phyloP scores from a whole-genome alignment of 1,284 basidiomycete genomes.

The Mrakiaceae sp. region DNA sequence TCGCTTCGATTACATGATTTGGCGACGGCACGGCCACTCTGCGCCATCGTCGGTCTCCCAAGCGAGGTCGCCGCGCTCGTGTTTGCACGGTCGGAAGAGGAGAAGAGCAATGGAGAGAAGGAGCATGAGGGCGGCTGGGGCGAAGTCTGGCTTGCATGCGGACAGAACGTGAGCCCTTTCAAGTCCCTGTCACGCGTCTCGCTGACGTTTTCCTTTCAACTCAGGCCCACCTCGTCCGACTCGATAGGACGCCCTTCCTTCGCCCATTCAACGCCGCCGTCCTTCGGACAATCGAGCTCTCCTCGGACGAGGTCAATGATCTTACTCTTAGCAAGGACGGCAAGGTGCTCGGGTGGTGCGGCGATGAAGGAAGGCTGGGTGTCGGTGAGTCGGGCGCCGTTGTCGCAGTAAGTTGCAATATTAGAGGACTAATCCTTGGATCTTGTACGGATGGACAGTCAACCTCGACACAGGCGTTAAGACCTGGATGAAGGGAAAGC shows the following conservation, averaged over 20 bases:
- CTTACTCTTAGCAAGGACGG: slow-evolving; percentile 4
- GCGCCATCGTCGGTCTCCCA: slow-evolving; percentile 11
- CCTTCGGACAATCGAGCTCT: slow-evolving; percentile 1
- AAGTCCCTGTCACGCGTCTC: neutral
- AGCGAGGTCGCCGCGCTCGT: slow-evolving; percentile 9
- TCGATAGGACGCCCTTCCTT: slow-evolving; percentile 7
- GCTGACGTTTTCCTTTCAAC: neutral
- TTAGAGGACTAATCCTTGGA: neutral
- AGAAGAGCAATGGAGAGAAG: neutral
- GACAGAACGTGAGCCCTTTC: slow-evolving; percentile 2
- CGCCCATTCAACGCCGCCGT: slow-evolving; percentile 4
- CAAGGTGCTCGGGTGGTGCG: slow-evolving; percentile 5
- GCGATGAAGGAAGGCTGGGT: slow-evolving; percentile 10
- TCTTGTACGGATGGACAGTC: neutral
- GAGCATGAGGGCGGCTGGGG: neutral
- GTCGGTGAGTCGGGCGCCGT: neutral
- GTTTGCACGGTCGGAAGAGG: neutral
- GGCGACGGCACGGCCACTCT: neutral
- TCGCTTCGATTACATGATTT: slow-evolving; percentile 4
- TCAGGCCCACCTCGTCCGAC: slow-evolving; percentile 3
- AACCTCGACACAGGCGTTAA: slow-evolving; percentile 1
- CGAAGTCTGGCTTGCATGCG: slow-evolving; percentile 14
- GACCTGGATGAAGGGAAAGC: slow-evolving; percentile 14
- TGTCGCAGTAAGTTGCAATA: neutral
- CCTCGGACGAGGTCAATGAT: slow-evolving; percentile 9